Base-by-base conservation (phyloP, 345 rosid species). In the Cardamine occulta region DNA sequence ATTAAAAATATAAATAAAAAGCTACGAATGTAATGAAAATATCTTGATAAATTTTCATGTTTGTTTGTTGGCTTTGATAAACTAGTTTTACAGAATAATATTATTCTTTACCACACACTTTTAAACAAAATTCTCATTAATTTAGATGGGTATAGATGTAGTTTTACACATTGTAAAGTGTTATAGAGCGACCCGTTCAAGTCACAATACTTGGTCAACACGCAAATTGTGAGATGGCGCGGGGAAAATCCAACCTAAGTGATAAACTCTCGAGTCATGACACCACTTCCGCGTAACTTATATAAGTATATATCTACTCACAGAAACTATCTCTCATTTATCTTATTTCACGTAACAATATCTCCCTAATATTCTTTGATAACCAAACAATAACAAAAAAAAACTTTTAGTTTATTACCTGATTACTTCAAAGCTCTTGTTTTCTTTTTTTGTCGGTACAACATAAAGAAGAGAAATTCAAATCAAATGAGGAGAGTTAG, bases 161-260 rank as follows among this genome's bases (percentile, higher is more conserved):
- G 63, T 47, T 45, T 18, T 17, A 4, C 15, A 55, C 0, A 21
- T 19, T 1, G 29, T 9, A 60, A 23, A 63, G 66, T 70, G 34
- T 24, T 4, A 8, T 29, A 45, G 54, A 58, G 63, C 61, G 80
- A 72, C 80, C 49, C 23, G 49, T 77, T 77, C 80, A 77, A 72
- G 76, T 77, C 76, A 28, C 5, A 65, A 37, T 9, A 58, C 76
- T 77, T 77, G 76, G 80, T 77, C 77, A 72, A 72, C 80, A 72
- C 73, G 76, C 56, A 12, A 70, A 35, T 18, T 26, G 13, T 37
- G 62, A 71, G 62, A 49, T 28, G 7, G 45, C 45, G 80, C 72
- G 45, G 60, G 76, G 5, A 48, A 72, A 77, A 77, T 57, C 31
- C 67, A 73, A 71, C 80, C 73, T 64, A 49, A 77, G 77, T 72